These are phyloP conservation scores for Colletotrichum melonis DNA, from an alignment of 2,329 filamentous ascomycete genomes.

Conservation along the genomic window DNA sequence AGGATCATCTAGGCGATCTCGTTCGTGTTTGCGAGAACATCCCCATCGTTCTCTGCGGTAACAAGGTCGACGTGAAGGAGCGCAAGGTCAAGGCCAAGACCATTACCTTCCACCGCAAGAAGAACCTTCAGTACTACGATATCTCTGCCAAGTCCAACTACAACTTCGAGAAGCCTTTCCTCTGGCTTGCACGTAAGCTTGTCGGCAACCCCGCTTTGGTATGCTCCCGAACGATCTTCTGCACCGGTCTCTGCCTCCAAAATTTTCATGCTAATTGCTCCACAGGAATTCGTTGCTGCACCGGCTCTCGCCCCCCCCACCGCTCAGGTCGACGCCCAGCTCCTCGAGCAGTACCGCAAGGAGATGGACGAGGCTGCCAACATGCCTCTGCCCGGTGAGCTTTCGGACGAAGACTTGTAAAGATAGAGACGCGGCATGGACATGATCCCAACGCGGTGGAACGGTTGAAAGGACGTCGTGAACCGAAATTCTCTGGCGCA, in stretches of 20 bases:
- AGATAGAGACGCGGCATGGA: constrained; percentile 36
- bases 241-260: not conserved
- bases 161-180: constrained; percentile 99
- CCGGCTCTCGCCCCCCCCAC: constrained; percentile 95
- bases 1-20: constrained; percentile 78
- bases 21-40: constrained; percentile 99
- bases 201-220: constrained; percentile 92
- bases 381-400: constrained; percentile 94
- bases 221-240: constrained; percentile 50
- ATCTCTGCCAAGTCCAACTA: constrained; percentile 99
- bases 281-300: constrained; percentile 93
- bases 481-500: constrained; percentile 32
- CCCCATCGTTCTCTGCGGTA: constrained; percentile 96
- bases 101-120: constrained; percentile 99
- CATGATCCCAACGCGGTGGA: constrained; percentile 17
- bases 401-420: constrained; percentile 79
- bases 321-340: constrained; percentile 85
- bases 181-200: constrained; percentile 98
- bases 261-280: constrained; percentile 41
- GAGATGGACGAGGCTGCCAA: constrained; percentile 87
- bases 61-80: constrained; percentile 99
- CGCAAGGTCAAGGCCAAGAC: constrained; percentile 99
- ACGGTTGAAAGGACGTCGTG: constrained; percentile 17
- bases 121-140: constrained; percentile 99
- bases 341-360: constrained; percentile 84